These are phyloP conservation scores for Beauveria bassiana DNA, from an alignment of 2,329 filamentous ascomycete genomes.

Conservation along the genomic window DNA sequence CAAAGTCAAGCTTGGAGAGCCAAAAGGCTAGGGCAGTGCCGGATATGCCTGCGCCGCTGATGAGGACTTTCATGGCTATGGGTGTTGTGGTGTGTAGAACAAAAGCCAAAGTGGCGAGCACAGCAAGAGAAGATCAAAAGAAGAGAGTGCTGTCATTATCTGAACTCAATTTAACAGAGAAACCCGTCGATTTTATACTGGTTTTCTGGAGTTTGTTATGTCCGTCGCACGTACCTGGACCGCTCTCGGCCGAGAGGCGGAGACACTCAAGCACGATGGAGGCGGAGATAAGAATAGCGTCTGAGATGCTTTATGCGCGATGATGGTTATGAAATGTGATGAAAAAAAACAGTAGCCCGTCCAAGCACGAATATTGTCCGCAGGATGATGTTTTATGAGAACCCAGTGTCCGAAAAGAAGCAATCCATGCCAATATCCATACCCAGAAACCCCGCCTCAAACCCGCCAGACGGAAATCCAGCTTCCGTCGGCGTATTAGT, in stretches of 20 bases:
- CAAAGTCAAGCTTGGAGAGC: conserved; percentile 31
- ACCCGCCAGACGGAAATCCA: background rate
- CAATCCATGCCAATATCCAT: conserved; percentile 6
- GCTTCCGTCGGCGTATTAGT: conserved; percentile 1
- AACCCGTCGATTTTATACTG: background rate
- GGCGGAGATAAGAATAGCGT: background rate
- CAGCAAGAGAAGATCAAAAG: too few relatives aligned
- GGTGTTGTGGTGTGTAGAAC: background rate
- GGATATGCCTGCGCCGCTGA: conserved; percentile 26
- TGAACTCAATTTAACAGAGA: background rate
- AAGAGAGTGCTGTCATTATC: background rate
- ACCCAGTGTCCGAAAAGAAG: conserved; percentile 4
- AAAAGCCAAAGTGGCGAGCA: background rate
- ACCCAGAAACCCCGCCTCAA: background rate
- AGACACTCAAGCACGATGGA: background rate
- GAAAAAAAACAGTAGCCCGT: background rate
- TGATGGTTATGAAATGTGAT: too few relatives aligned
- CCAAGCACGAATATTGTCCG: too few relatives aligned
- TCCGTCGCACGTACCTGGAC: background rate
- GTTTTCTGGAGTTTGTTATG: background rate
- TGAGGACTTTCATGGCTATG: conserved; percentile 22
- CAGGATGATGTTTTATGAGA: background rate
- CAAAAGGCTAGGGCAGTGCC: conserved; percentile 40
- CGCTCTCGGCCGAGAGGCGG: conserved; percentile 9
- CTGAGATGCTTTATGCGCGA: background rate